A percentile compares a stretch with the other conserved stretches of the same genome.
These are phyloP conservation scores for Clarireedia homoeocarpa DNA, from an alignment of 2,329 filamentous ascomycete species.

Conservation along the genomic window DNA sequence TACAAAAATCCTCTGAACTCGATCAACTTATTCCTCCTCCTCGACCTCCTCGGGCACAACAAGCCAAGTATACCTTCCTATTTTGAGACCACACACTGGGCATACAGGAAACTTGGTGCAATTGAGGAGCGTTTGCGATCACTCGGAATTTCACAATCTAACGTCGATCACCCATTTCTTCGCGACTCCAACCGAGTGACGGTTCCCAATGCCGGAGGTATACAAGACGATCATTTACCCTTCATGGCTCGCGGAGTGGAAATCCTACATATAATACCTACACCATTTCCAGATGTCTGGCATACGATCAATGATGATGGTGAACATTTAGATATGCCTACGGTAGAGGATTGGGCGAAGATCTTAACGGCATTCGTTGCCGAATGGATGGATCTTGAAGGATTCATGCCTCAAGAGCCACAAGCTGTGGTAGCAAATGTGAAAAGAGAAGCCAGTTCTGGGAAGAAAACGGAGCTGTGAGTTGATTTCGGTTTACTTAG, in stretches of 20 bases:
- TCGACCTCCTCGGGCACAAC: slow-evolving; percentile 73
- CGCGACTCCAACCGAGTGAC: slow-evolving; percentile 44
- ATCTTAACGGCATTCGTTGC: slow-evolving; percentile 77
- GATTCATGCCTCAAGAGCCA: slow-evolving; percentile 21
- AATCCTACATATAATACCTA: slow-evolving; percentile 81
- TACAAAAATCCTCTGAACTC: slow-evolving; percentile 68
- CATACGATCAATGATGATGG: slow-evolving; percentile 79
- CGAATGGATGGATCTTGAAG: slow-evolving; percentile 79
- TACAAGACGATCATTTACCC: slow-evolving; percentile 85
- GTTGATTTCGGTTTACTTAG: slow-evolving; percentile 16
- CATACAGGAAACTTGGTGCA: slow-evolving; percentile 67
- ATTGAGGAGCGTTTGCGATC: slow-evolving; percentile 68
- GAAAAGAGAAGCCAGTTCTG: slow-evolving; percentile 12
- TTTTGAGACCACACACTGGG: slow-evolving; percentile 88
- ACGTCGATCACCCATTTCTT: slow-evolving; percentile 52
- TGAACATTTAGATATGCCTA: slow-evolving; percentile 71
- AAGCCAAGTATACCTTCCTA: slow-evolving; percentile 72
- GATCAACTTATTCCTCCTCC: slow-evolving; percentile 83
- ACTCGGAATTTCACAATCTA: slow-evolving; percentile 58
- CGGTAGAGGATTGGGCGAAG: slow-evolving; percentile 79
- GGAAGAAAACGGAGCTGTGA: slow-evolving; percentile 28
- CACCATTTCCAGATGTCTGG: slow-evolving; percentile 78
- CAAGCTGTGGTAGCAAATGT: slow-evolving; percentile 9
- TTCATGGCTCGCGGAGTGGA: slow-evolving; percentile 84
- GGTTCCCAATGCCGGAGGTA: slow-evolving; percentile 43